phyloP scores from a whole-genome alignment of 2,329 filamentous ascomycete species.

The Biscogniauxia marginata region DNA sequence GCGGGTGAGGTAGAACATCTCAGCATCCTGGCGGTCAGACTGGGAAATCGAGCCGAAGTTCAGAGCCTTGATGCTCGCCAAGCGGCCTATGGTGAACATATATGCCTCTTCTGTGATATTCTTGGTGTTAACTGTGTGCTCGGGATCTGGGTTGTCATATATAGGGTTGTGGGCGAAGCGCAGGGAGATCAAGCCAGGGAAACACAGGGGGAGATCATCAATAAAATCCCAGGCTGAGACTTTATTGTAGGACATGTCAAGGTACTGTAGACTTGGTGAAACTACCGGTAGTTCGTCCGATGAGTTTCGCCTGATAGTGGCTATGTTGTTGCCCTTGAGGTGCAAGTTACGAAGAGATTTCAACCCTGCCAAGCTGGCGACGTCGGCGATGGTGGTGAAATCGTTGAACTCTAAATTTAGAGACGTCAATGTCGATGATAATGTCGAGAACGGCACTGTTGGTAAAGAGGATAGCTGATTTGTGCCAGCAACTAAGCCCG shows the following conservation, averaged over 20 bases:
- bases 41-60: slow-evolving; percentile 72
- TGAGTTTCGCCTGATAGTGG: slow-evolving; percentile 35
- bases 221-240: slow-evolving; percentile 72
- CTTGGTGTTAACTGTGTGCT: slow-evolving; percentile 22
- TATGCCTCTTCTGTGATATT: slow-evolving; percentile 71
- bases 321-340: slow-evolving; percentile 76
- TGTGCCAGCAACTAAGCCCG: slow-evolving; percentile 50
- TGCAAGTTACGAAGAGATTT: slow-evolving; percentile 57
- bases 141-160: slow-evolving; percentile 55
- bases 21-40: slow-evolving; percentile 80
- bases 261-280: slow-evolving; percentile 53
- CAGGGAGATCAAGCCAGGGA: slow-evolving; percentile 73
- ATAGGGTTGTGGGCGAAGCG: slow-evolving; percentile 86
- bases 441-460: slow-evolving; percentile 34
- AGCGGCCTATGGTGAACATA: slow-evolving; percentile 81
- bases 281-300: slow-evolving; percentile 46
- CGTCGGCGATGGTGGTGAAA: slow-evolving; percentile 57
- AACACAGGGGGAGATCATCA: slow-evolving; percentile 62
- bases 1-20: slow-evolving; percentile 87
- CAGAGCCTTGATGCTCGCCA: slow-evolving; percentile 64
- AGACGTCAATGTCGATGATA: slow-evolving; percentile 56
- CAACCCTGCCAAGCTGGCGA: slow-evolving; percentile 54
- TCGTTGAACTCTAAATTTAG: slow-evolving; percentile 72
- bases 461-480: slow-evolving; percentile 59
- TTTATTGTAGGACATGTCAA: slow-evolving; percentile 73